Evolutionary conservation across 163 green algal species (phyloP), one percentile per base, ranked within the genome.

Genomic region (Scenedesmus sp.): DNA sequence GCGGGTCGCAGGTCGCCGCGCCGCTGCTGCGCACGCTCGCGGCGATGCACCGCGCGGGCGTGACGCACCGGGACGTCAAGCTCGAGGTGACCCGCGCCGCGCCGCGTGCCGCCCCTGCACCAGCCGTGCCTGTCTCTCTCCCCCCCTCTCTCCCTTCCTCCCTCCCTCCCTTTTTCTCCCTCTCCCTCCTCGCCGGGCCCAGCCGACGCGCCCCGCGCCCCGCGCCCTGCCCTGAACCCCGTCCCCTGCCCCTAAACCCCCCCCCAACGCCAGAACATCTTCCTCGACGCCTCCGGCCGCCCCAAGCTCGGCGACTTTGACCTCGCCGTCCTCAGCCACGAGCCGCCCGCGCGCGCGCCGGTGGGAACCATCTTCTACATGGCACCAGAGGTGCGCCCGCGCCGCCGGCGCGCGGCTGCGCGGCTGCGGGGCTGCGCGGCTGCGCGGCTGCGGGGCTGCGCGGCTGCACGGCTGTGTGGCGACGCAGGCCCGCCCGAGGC

Each of bases 341-440:
- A 85, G 56, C 75, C 88, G 24, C 71, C 57, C 0, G 70, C 83
- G 0, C 71, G 86, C 44, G 81, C 83, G 17, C 80, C 75, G 17
- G 62, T 90, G 18, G 86, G 87, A 20, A 92, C 87, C 2, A 79
- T 89, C 11, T 86, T 89, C 56, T 91, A 87, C 73, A 91, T 91
- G 86, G 77, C 77, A 7, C 77, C 77, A 15, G 77, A 84, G 77
- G 53, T 67, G 20, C 6, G 39, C 39, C 50, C 24, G 18, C 10
- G 5, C 20, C 28, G 63, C 13, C 48, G 51, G 24, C 51, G 45
- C 4, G 70, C 70, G 51, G 11, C 17, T 26, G n/a, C n/a, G n/a
- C n/a, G n/a, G n/a, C n/a, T n/a, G n/a, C n/a, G n/a, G n/a, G n/a
- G n/a, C n/a, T n/a, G n/a, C n/a, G n/a, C n/a, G n/a, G n/a, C n/a